phyloP scores from a whole-genome alignment of 176 grass and related monocot genomes.

The Eleusine indica region DNA sequence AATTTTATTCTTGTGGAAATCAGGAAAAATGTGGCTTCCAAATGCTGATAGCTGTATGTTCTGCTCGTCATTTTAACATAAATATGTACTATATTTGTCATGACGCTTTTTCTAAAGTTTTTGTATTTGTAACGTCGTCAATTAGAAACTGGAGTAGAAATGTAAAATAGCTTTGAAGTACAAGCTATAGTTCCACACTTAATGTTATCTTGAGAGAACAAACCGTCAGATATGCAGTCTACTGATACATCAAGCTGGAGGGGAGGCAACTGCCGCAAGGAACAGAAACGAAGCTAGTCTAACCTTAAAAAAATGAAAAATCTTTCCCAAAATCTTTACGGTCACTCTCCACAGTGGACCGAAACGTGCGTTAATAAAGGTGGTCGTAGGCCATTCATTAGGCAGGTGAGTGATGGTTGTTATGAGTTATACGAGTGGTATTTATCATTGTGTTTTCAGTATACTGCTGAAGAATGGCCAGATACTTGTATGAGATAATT shows the following conservation, averaged over 20 bases:
- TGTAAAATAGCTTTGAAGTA: no score
- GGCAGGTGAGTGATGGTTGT: neutral
- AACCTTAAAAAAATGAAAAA: no score
- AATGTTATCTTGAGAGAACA: no score
- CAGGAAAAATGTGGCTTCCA: neutral
- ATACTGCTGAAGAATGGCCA: neutral
- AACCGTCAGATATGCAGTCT: no score
- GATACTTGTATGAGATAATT: no score
- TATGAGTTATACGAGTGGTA: neutral
- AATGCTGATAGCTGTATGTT: neutral
- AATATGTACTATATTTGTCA: neutral
- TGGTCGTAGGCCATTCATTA: neutral
- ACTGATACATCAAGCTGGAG: no score
- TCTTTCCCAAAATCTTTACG: neutral
- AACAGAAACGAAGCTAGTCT: no score
- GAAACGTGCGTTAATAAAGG: neutral
- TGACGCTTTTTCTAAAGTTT: neutral
- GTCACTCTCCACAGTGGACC: neutral
- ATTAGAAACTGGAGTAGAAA: neutral
- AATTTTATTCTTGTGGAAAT: neutral
- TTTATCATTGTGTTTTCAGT: neutral
- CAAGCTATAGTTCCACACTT: no score
- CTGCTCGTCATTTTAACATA: neutral
- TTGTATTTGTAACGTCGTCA: neutral
- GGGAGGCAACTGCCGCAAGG: no score